Base-by-base conservation (phyloP, 805 yeast genomes). In the Ogataea pini region DNA sequence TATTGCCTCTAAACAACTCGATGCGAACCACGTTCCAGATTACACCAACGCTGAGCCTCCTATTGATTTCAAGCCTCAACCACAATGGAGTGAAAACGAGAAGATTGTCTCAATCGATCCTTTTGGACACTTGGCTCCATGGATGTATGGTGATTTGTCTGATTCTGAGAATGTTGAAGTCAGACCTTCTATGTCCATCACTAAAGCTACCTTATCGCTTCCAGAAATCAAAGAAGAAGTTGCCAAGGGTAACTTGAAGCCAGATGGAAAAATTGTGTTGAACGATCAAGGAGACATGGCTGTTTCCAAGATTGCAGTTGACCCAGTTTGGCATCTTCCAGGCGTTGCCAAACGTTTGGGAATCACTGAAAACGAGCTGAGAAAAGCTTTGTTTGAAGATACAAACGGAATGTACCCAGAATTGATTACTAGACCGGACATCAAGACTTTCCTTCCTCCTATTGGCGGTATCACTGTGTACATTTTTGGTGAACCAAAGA, bases 381-480 rank as follows among this genome's bases (percentile, higher is more conserved):
- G 87, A 61, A 74, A 79, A 42, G 80, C 84, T 3, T 68, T 82
- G 52, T 82, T 82, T 60, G 82, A 82, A 60, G 86, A 82, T 60
- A 82, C 87, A 42, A 84, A 83, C 57, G 86, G 87, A 34, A 80
- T 82, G 77, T 82, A 82, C 61, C 86, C 87, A 13, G 87, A 82
- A 64, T 70, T 82, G 55, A 71, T 82, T 45, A 82, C 87, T 6
- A 77, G 88, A 62, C 84, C 85, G 7, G 87, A 82, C 61, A 75
- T 82, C 53, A 82, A 82, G 60, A 78, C 79, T 14, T 82, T 82
- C 57, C 66, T 82, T 52, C 87, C 87, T 38, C 87, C 88, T 44
- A 82, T 82, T 61, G 88, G 88, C 36, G 87, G 87, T 13, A 62
- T 76, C 46, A 82, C 87, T 6, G 86, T 78, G 17, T 82, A 82